Evolutionary conservation across 164 flowering plant species (phyloP).

Genomic region (Taxillus chinensis): DNA sequence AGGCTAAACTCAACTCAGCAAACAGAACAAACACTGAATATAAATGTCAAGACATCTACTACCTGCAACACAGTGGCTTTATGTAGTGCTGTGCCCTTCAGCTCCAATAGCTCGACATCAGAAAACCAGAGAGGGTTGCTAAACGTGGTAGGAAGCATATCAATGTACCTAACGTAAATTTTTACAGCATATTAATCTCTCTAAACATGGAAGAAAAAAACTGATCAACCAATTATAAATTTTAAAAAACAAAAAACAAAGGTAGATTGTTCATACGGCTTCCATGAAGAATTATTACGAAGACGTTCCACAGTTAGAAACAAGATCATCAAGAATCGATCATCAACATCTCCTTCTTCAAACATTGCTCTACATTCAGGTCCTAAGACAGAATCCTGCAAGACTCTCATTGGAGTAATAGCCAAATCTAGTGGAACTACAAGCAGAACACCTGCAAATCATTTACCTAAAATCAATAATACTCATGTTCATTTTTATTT

Average conservation of each 20-base stretch:
- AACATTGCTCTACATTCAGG: constrained; percentile 80
- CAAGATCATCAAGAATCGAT: constrained; percentile 71
- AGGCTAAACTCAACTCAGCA: not conserved
- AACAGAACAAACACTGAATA: not conserved
- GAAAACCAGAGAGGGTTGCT: constrained; percentile 89
- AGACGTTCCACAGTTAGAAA: constrained; percentile 77
- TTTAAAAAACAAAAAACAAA: not conserved
- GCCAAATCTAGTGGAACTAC: constrained; percentile 88
- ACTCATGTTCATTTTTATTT: not conserved
- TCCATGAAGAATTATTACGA: constrained; percentile 87
- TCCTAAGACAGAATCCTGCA: constrained; percentile 76
- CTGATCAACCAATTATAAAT: not conserved
- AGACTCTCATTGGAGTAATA: constrained; percentile 92
- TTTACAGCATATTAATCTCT: constrained; percentile 1
- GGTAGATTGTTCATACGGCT: constrained; percentile 51
- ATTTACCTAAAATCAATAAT: not conserved
- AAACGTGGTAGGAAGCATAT: constrained; percentile 84
- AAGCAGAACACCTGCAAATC: constrained; percentile 48
- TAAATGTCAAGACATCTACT: not conserved
- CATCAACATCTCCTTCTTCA: constrained; percentile 92
- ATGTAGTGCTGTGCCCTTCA: constrained; percentile 75
- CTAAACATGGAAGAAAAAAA: not conserved
- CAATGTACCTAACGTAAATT: constrained; percentile 53
- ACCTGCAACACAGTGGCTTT: constrained; percentile 84
- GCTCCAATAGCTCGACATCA: constrained; percentile 72